Evolutionary conservation across 1,139 yeast genomes (phyloP).

Genomic region (Insectozyma bohioensis): DNA sequence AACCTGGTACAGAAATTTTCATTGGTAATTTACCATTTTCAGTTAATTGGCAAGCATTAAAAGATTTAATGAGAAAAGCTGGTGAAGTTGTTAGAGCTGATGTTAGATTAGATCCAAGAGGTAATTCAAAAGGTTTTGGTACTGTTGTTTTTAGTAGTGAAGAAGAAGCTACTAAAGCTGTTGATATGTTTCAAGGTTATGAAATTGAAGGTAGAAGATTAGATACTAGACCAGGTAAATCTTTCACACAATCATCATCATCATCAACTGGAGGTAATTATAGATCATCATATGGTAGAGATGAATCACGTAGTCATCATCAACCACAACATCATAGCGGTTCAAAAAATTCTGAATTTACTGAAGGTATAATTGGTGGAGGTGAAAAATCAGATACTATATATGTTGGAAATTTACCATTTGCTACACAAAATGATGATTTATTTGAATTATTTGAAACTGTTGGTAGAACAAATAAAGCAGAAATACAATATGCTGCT

Average conservation of each 20-base stretch:
- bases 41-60: constrained; percentile 79
- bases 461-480: constrained; percentile 72
- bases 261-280: background rate
- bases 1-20: constrained; percentile 67
- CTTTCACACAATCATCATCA: constrained; percentile 2
- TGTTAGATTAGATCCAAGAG: constrained; percentile 64
- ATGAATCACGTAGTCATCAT: constrained; percentile 1
- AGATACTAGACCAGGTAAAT: constrained; percentile 67
- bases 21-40: constrained; percentile 83
- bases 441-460: constrained; percentile 84
- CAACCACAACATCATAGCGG: constrained; percentile 1
- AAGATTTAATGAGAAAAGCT: constrained; percentile 76
- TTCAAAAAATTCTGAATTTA: constrained; percentile 52
- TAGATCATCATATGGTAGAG: constrained; percentile 5
- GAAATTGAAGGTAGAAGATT: constrained; percentile 68
- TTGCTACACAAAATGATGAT: constrained; percentile 83
- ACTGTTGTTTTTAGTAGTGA: constrained; percentile 61
- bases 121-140: constrained; percentile 86
- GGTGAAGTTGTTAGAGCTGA: constrained; percentile 84
- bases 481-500: constrained; percentile 68
- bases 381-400: constrained; percentile 65
- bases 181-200: constrained; percentile 63
- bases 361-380: constrained; percentile 59
- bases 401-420: constrained; percentile 79
- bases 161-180: constrained; percentile 63